These are phyloP conservation scores for Arthrobotrys musiformis DNA, from an alignment of 2,329 filamentous ascomycete species.

Conservation along the genomic window DNA sequence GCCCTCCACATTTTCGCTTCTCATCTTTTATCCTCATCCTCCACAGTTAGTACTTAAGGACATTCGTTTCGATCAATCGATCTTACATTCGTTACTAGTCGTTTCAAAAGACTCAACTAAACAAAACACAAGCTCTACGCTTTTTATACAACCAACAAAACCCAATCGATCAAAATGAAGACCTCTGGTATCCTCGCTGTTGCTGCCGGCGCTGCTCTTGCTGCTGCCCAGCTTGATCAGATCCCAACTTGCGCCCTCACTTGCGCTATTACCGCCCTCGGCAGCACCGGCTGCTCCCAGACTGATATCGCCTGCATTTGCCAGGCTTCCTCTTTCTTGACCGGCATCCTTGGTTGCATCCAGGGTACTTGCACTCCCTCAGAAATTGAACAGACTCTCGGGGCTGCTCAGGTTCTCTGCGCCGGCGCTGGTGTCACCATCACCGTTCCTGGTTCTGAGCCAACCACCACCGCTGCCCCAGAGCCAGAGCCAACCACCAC, in stretches of 20 bases:
- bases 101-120: slow-evolving; percentile 27
- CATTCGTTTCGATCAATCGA: slow-evolving; percentile 55
- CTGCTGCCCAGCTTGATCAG: slow-evolving; percentile 43
- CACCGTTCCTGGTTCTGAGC: slow-evolving; percentile 21
- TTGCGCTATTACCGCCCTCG: slow-evolving; percentile 42
- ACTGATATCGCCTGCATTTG: slow-evolving; percentile 51
- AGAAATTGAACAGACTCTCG: slow-evolving; percentile 27
- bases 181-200: slow-evolving; percentile 44
- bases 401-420: slow-evolving; percentile 41
- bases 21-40: slow-evolving; percentile 27
- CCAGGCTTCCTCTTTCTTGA: slow-evolving; percentile 20
- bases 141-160: slow-evolving; percentile 33
- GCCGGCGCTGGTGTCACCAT: slow-evolving; percentile 44
- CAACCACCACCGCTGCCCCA: slow-evolving; percentile 4
- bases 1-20: slow-evolving; percentile 36
- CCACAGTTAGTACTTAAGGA: slow-evolving; percentile 33
- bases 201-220: slow-evolving; percentile 46
- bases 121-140: slow-evolving; percentile 24
- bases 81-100: slow-evolving; percentile 54
- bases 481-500: slow-evolving; percentile 6
- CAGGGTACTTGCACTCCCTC: slow-evolving; percentile 14
- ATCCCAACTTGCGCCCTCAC: slow-evolving; percentile 46
- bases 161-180: slow-evolving; percentile 53
- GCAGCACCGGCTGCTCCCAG: slow-evolving; percentile 28
- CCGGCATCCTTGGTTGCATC: slow-evolving; percentile 38